Base-by-base conservation (phyloP, 345 rosid species). In the Salix purpurea region DNA sequence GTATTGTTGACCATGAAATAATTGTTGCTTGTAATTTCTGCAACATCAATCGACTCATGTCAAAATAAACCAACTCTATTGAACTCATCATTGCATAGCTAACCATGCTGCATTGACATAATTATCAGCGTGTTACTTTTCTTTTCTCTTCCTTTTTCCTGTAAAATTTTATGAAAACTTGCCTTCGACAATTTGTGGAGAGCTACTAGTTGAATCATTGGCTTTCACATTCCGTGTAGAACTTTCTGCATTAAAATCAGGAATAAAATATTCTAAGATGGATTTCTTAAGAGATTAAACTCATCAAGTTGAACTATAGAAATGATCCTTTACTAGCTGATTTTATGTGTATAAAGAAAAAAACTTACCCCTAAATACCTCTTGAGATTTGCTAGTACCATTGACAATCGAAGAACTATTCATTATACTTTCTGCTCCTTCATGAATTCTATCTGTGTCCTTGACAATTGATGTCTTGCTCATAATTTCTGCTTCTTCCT, bases 1-100 rank as follows among this genome's bases (percentile, higher is more conserved):
- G 79, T 80, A 56, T 79, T 78, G 66, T 77, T 83, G 74, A 23
- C 65, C 48, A 5, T 11, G 4, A 3, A 18, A 18, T 9, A 16
- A 65, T 73, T 39, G 65, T 71, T 46, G 26, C 1, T 23, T 30
- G 13, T 3, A 46, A 42, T 13, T 65, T 73, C 77, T 73, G 67
- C 52, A 73, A 73, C 32, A n/a, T 26, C 19, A 56, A 54, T 30
- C 0, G 11, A 58, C 0, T 58, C 28, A 58, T 2, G 62, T 10
- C 24, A 58, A 4, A 58, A 58, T 58, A 58, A 4, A 58, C 2
- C 1, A 23, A 3, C 62, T 8, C n/a, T n/a, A 26, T 9, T 10
- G 62, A 58, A 9, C 28, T 58, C 26, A 58, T 58, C 28, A 9
- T 58, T 58, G 26, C 62, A 58, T n/a, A 58, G 62, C 62, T 9